A percentile compares a stretch with the other conserved stretches of the same genome.
These are phyloP conservation scores for Fusarium irregulare DNA, from an alignment of 2,329 filamentous ascomycete species.

Conservation along the genomic window DNA sequence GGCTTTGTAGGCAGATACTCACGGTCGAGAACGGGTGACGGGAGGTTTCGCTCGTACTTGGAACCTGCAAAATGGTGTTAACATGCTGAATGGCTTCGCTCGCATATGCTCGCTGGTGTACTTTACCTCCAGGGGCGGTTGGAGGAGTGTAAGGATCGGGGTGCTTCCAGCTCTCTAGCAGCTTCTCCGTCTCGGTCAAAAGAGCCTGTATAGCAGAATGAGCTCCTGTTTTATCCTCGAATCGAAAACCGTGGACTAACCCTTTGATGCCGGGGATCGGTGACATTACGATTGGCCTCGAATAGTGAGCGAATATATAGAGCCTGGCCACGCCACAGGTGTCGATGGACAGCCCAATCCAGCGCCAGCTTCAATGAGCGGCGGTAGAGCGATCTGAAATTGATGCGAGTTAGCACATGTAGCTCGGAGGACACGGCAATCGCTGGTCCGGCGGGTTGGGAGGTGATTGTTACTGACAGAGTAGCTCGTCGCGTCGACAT, in stretches of 20 bases:
- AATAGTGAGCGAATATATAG: conserved; percentile 96
- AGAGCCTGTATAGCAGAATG: conserved; percentile 68
- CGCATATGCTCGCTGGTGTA: neutral
- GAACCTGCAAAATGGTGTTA: conserved; percentile 69
- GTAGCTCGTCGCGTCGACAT: conserved; percentile 60
- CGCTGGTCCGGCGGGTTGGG: conserved; percentile 22
- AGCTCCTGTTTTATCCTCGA: conserved; percentile 1
- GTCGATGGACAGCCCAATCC: conserved; percentile 93
- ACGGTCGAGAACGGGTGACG: conserved; percentile 83
- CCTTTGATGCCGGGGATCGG: conserved; percentile 85
- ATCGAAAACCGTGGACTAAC: conserved; percentile 61
- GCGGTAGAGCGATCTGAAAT: conserved; percentile 80
- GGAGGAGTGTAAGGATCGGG: conserved; percentile 92
- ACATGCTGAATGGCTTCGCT: neutral
- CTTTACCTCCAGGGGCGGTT: conserved; percentile 89
- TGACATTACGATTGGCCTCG: conserved; percentile 88
- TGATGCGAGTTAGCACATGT: conserved; percentile 27
- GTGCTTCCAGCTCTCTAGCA: conserved; percentile 96
- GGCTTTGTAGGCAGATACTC: conserved; percentile 56
- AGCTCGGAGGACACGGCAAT: conserved; percentile 8
- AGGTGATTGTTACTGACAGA: conserved; percentile 55
- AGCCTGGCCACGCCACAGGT: conserved; percentile 95
- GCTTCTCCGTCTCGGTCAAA: conserved; percentile 85
- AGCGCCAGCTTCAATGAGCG: conserved; percentile 92
- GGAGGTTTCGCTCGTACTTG: conserved; percentile 95